A percentile compares a stretch with the other conserved stretches of the same genome.
Evolutionary conservation across 2,329 filamentous ascomycete species (phyloP).

Genomic region (Setomelanomma holmii): DNA sequence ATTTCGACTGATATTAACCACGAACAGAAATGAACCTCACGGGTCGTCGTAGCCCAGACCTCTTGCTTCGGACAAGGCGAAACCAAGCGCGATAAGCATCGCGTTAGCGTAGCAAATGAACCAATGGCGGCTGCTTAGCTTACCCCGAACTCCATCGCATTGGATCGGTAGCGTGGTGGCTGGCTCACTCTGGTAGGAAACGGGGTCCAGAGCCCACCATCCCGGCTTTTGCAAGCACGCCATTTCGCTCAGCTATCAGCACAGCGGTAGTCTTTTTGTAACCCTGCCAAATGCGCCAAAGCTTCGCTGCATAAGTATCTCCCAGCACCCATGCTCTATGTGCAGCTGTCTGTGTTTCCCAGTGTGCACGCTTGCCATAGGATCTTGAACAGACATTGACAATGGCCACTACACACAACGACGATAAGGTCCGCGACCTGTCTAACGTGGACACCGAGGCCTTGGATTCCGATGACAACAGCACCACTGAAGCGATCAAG

Average conservation of each 20-base stretch:
- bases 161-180: neutral
- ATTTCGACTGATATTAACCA: neutral
- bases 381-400: neutral
- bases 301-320: neutral
- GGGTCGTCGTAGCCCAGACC: neutral
- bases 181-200: neutral
- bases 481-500: conserved; percentile 17
- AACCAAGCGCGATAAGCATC: neutral
- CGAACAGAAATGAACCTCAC: neutral
- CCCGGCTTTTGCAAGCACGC: neutral
- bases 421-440: neutral
- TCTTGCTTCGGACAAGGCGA: neutral
- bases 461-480: conserved; percentile 17
- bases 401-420: neutral
- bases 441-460: neutral
- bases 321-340: neutral
- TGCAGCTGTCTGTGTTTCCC: too few relatives aligned
- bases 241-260: neutral
- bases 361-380: neutral
- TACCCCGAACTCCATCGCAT: neutral
- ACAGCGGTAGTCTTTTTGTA: neutral
- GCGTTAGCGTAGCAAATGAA: neutral
- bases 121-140: neutral
- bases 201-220: neutral
- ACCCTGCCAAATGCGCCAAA: neutral